Base-by-base conservation (phyloP, 2,329 filamentous ascomycete genomes). In the Aureobasidium uvarum region DNA sequence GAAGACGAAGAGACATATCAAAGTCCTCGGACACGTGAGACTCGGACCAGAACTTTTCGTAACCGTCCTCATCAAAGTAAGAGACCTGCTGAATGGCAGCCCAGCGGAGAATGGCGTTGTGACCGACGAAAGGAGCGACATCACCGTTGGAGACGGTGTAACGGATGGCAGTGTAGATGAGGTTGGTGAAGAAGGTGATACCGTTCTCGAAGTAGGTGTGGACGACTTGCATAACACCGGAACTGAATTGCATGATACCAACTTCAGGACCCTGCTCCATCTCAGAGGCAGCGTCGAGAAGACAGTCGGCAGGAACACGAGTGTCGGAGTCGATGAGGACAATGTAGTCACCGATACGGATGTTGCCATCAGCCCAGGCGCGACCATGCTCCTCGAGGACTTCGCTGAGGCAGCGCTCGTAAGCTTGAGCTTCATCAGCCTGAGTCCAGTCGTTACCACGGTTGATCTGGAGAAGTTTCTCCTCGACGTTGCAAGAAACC, bases 111-210 rank as follows among this genome's bases (percentile, higher is more conserved):
- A 92, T 85, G 1, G 89, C 89, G 71, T 92, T 92, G 79, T 92
- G 89, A 0, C 89, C 89, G 67, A 92, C 89, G 70, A 92, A 92
- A 0, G 88, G 89, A 0, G 89, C 86, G 7, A 89, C 84, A 62
- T 92, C 89, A 5, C 89, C 89, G 59, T 85, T 88, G 7, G 86
- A 84, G 33, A 91, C 88, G 23, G 86, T 85, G 71, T 87, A 92
- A 31, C 84, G 81, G 71, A 92, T 92, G 39, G 87, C 85, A 0
- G 85, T 87, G 78, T 92, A 93, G 70, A 92, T 86, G 60, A 92
- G 82, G 72, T 92, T 87, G 48, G 89, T 92, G 77, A 92, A 92
- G 78, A 89, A 92, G 1, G 89, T 90, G 71, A 91, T 89, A 50
- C 86, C 87, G 69, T 88, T 89, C 76, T 93, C 90, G 70, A 92